A percentile compares a stretch with the other conserved stretches of the same genome.
These are phyloP conservation scores for Macaranga tanarius DNA, from an alignment of 441 rosid species.

Conservation along the genomic window DNA sequence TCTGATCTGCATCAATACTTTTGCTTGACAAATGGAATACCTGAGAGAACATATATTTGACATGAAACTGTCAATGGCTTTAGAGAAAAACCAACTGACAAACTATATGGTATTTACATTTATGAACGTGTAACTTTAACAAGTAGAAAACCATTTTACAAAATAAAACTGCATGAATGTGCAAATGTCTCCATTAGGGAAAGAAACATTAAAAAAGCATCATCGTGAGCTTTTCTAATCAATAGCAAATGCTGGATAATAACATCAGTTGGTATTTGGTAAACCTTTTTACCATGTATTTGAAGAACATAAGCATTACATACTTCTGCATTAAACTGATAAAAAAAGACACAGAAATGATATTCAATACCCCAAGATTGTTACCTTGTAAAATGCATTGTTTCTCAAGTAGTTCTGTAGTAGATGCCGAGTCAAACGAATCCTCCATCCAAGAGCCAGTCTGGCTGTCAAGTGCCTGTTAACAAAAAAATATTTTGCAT, in stretches of 20 bases:
- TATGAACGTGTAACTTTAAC: background rate
- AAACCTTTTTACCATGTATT: background rate
- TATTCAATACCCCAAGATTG: background rate
- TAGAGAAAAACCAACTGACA: background rate
- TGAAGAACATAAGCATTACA: background rate
- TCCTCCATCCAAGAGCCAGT: constrained; percentile 98
- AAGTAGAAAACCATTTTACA: background rate
- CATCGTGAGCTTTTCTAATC: background rate
- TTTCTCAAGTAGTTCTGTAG: constrained; percentile 83
- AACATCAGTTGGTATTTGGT: background rate
- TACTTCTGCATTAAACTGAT: background rate
- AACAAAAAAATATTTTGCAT: constrained; percentile 16
- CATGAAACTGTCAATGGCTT: constrained; percentile 10
- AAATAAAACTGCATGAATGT: background rate
- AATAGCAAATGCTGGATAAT: background rate
- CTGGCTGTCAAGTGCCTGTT: constrained; percentile 84
- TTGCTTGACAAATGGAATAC: constrained; percentile 92
- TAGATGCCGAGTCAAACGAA: constrained; percentile 87
- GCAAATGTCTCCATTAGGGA: too few species aligned
- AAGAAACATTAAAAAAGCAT: background rate
- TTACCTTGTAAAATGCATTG: constrained; percentile 97
- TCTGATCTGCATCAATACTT: constrained; percentile 94
- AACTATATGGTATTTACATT: background rate
- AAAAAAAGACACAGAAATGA: background rate
- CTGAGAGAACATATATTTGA: constrained; percentile 37